Base-by-base conservation (phyloP, 1,284 basidiomycete genomes). In the Sanguinoderma infundibulare region DNA sequence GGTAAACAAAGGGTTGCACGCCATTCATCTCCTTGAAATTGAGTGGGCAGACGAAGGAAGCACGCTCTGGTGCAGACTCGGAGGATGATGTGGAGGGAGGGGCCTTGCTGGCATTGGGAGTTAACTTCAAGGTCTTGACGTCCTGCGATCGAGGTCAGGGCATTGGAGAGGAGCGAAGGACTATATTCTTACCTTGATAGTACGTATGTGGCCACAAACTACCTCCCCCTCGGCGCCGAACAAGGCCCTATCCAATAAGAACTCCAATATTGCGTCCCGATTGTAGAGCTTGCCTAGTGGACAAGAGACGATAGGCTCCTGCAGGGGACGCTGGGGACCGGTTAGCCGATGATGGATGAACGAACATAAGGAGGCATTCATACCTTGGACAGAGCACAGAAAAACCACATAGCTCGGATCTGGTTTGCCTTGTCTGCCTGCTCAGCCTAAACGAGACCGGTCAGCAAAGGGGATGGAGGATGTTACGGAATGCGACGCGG, bases 1-100 rank as follows among this genome's bases (percentile, higher is more conserved):
- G 77, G 72, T 95, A 96, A 59, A 95, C 87, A 74, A 98, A 98
- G 0, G 94, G 92, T 55, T 92, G 85, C 0, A 78, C 74, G n/a
- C 95, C 95, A 64, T 93, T 94, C 94, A 98, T 97, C 77, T 97
- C 96, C 73, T 94, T 94, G 67, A 95, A 78, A 2, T 90, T 94
- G 52, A 98, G 82, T 1, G 96, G 94, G 78, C 96, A 98, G 57
- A 95, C 87, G 69, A 95, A 98, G 42, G 84, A 84, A 0, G 90
- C 83, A 2, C 79, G 79, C 39, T 86, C 84, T 6, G 74, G 67
- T 2, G 76, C 71, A 28, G 78, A 73, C 40, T 83, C 81, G 38
- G 81, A 69, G 22, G 59, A 35, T 17, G 76, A 69, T 1, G 77
- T 67, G 12, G 79, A 57, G 1, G 39, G 14, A 2, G 62, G 35